Base-by-base conservation (phyloP, 352 stramenopile species). In the Pseudoperonospora humuli region DNA sequence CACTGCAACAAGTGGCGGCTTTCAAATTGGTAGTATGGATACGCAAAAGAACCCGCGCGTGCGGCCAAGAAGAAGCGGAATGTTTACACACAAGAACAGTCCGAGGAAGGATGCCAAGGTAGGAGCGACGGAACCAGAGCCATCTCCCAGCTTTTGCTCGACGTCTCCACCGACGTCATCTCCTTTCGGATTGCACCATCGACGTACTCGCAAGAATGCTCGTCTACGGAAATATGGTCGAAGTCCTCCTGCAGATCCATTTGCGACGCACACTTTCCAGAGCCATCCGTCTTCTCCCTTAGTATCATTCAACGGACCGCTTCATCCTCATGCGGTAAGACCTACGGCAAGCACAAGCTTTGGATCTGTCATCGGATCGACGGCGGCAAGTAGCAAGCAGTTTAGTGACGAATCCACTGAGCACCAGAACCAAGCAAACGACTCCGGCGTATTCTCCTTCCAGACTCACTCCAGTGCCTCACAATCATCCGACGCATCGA, bases 211-310 rank as follows among this genome's bases (percentile, higher is more conserved):
- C 35, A 64, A 69, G 36, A 70, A 63, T 31, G 47, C 63, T 39
- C 50, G 61, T 15, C 28, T 61, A 26, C 45, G 60, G 24, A 41
- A 25, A 14, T 50, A 54, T 40, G 54, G 46, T 23, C 46, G 50
- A n/a, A 68, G 42, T 18, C 46, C 67, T 9, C 56, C 64, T 2
- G 68, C 61, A 7, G 61, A 85, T 54, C 68, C 58, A 6, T 78
- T 79, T 39, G 67, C 61, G 36, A 78, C 43, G 6, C 64, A 59
- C 7, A 57, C 66, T 3, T 84, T 72, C 37, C 50, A 59, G 7
- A 54, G 24, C 5, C 42, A 39, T 32, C 15, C 50, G 21, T 18
- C 43, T 24, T 41, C 36, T 1, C 33, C 42, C 14, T 54, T 58
- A 51, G 25, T 45, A 21, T 13, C 52, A 38, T 24, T 21, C 37